Evolutionary conservation across 2,329 filamentous ascomycete species (phyloP).

Genomic region (Ramularia collo-cygni): DNA sequence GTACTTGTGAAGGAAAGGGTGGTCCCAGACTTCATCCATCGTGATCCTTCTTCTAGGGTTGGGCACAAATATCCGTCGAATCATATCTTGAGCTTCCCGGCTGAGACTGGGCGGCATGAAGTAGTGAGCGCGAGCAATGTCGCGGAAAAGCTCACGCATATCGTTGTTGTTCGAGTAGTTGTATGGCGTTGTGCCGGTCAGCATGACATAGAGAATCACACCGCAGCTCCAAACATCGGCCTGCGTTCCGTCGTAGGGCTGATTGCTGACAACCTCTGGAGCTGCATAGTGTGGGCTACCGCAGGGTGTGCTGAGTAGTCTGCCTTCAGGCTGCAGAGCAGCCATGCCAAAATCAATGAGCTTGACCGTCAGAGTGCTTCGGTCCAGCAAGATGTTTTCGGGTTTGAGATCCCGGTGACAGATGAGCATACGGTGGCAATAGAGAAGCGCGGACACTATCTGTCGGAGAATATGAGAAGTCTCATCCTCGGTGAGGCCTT

Average conservation of each 20-base stretch:
- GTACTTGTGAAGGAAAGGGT: slow-evolving; percentile 81
- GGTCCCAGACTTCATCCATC: slow-evolving; percentile 75
- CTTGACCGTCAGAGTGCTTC: slow-evolving; percentile 66
- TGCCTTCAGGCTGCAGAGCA: slow-evolving; percentile 72
- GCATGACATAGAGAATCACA: slow-evolving; percentile 80
- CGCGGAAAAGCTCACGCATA: slow-evolving; percentile 56
- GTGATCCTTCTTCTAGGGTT: slow-evolving; percentile 73
- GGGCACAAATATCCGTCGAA: slow-evolving; percentile 69
- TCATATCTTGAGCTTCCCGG: slow-evolving; percentile 66
- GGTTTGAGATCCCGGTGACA: slow-evolving; percentile 95
- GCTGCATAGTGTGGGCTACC: slow-evolving; percentile 96
- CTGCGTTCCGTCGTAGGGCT: slow-evolving; percentile 72
- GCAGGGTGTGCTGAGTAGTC: slow-evolving; percentile 80
- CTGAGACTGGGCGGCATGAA: slow-evolving; percentile 48
- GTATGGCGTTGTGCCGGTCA: slow-evolving; percentile 80
- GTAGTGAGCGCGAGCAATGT: slow-evolving; percentile 46
- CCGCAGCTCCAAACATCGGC: slow-evolving; percentile 95
- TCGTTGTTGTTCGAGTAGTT: slow-evolving; percentile 55
- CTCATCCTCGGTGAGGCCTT: slow-evolving; percentile 70
- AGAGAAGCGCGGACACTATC: slow-evolving; percentile 83
- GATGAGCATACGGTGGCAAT: slow-evolving; percentile 90
- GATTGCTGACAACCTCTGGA: slow-evolving; percentile 76
- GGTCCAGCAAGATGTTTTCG: slow-evolving; percentile 87
- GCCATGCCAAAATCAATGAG: slow-evolving; percentile 98
- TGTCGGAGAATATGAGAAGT: slow-evolving; percentile 84